Conservation (phyloP, 2,329 filamentous ascomycete genomes). For the Gyromitra esculenta region DNA sequence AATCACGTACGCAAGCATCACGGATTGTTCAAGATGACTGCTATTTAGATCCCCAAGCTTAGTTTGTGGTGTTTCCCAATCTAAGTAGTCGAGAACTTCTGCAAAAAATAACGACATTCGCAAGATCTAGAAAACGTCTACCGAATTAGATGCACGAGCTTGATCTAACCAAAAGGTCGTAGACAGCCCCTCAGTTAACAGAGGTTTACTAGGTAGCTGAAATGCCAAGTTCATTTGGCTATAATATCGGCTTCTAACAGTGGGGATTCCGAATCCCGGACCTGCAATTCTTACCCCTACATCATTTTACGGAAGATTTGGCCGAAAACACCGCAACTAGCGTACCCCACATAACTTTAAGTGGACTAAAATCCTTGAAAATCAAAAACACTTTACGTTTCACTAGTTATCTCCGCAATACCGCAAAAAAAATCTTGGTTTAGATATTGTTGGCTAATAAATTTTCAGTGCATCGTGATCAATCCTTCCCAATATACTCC, state of each 20-base stretch:
- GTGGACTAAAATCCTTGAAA: neutral
- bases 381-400: conserved; percentile 24
- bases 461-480: neutral
- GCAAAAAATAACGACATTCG: neutral
- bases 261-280: conserved; percentile 7
- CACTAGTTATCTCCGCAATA: conserved; percentile 8
- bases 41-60: neutral
- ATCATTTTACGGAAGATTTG: conserved; percentile 19
- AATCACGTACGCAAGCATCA: neutral
- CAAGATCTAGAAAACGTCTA: neutral
- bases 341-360: conserved; percentile 30
- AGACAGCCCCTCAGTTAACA: neutral
- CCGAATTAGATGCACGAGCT: neutral
- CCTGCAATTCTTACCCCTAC: neutral
- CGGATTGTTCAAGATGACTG: neutral
- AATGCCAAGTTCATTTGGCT: neutral
- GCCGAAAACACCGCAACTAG: conserved; percentile 24
- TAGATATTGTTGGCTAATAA: neutral
- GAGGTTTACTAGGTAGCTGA: neutral
- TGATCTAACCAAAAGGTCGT: neutral
- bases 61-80: neutral
- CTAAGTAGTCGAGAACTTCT: neutral
- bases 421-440: neutral
- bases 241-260: conserved; percentile 8
- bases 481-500: conserved; percentile 16